phyloP scores from a whole-genome alignment of 2,329 filamentous ascomycete genomes.

The Pseudonectria foliicola region DNA sequence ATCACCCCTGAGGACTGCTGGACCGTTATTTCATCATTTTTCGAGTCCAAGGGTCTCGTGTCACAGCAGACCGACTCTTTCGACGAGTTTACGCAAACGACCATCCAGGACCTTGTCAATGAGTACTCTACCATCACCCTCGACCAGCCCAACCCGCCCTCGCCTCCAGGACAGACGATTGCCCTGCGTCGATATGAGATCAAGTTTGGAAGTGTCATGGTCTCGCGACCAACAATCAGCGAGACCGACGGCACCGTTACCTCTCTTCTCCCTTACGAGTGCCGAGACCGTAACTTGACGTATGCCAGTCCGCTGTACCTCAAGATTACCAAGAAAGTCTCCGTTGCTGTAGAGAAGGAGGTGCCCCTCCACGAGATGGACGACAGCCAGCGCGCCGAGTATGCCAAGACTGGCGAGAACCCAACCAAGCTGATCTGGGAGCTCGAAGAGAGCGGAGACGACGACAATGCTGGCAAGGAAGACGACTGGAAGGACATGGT shows the following conservation, averaged over 20 bases:
- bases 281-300: slow-evolving; percentile 88
- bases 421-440: slow-evolving; percentile 56
- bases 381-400: slow-evolving; percentile 51
- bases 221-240: slow-evolving; percentile 83
- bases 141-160: slow-evolving; percentile 80
- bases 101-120: slow-evolving; percentile 88
- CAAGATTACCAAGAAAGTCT: slow-evolving; percentile 77
- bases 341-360: slow-evolving; percentile 70
- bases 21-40: slow-evolving; percentile 95
- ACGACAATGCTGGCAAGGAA: slow-evolving; percentile 46
- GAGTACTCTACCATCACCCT: slow-evolving; percentile 90
- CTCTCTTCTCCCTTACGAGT: slow-evolving; percentile 87
- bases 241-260: slow-evolving; percentile 87
- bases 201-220: slow-evolving; percentile 83
- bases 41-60: slow-evolving; percentile 89
- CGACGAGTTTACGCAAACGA: slow-evolving; percentile 91
- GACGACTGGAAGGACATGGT: slow-evolving; percentile 60
- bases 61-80: slow-evolving; percentile 98
- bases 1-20: slow-evolving; percentile 98
- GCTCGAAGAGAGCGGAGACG: slow-evolving; percentile 46
- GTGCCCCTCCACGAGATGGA: slow-evolving; percentile 63
- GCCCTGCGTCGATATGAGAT: slow-evolving; percentile 90
- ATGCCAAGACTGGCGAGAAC: slow-evolving; percentile 46
- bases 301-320: slow-evolving; percentile 90
- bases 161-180: slow-evolving; percentile 69